A percentile compares a stretch with the other conserved stretches of the same genome.
Conservation (phyloP, 257 asterid genomes). For the Solanum sitiens region DNA sequence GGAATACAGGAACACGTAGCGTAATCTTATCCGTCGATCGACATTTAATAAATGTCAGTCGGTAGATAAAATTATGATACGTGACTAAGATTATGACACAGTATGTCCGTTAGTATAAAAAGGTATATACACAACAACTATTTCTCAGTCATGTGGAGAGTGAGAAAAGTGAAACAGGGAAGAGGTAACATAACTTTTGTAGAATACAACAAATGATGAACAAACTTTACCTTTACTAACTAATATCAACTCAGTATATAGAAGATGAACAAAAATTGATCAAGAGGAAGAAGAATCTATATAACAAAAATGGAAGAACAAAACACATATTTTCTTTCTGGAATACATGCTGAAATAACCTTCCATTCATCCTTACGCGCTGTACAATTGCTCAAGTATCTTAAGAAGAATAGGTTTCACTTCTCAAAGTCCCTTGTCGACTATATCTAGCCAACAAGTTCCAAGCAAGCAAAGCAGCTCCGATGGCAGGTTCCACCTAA, state of each 20-base stretch:
- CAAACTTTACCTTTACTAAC: neutral
- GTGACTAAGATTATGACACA: no score
- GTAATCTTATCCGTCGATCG: no score
- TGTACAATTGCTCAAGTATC: slow-evolving; percentile 4
- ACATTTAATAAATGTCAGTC: no score
- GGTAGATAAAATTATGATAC: no score
- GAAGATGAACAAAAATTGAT: neutral
- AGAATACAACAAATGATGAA: neutral
- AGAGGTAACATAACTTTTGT: neutral
- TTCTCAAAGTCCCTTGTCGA: slow-evolving; percentile 4
- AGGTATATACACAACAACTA: neutral
- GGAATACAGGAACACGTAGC: no score
- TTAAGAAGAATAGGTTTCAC: neutral
- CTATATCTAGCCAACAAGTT: slow-evolving; percentile 42
- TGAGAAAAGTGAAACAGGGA: neutral
- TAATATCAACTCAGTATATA: neutral
- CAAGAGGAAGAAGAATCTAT: neutral
- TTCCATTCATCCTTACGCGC: neutral
- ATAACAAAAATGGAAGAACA: neutral
- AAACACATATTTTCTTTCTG: neutral
- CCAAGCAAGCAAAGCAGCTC: slow-evolving; percentile 85
- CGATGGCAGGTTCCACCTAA: slow-evolving; percentile 81
- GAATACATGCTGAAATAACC: neutral
- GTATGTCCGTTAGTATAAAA: no score
- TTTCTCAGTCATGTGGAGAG: neutral